Conservation (phyloP, 2,329 filamentous ascomycete species). For the Dryadomyces quercus-mongolicae region DNA sequence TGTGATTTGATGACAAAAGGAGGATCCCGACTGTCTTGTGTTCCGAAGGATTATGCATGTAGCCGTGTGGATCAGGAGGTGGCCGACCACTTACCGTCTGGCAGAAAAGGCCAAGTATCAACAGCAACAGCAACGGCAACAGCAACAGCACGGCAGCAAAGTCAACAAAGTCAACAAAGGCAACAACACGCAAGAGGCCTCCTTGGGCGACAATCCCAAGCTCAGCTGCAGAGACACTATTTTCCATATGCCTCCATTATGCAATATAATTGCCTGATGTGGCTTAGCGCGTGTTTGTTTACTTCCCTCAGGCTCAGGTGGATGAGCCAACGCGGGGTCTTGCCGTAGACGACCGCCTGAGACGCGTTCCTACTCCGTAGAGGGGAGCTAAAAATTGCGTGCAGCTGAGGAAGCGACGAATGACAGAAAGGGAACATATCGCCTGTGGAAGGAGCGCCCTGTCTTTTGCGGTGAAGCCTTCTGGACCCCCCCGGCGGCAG, state of each 20-base stretch:
- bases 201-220: too few species aligned
- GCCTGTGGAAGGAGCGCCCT: not conserved
- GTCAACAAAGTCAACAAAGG: too few species aligned
- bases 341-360: not conserved
- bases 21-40: too few species aligned
- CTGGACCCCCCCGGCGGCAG: not conserved
- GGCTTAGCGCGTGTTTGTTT: slow-evolving; percentile 6
- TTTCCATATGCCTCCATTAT: not conserved
- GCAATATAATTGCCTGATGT: not conserved
- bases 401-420: not conserved
- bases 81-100: too few species aligned
- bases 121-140: too few species aligned
- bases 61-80: too few species aligned
- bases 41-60: too few species aligned
- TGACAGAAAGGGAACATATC: not conserved
- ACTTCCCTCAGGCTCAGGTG: slow-evolving; percentile 4
- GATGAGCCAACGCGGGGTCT: slow-evolving; percentile 4
- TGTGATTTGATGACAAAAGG: too few species aligned
- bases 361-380: slow-evolving; percentile 6
- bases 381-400: not conserved
- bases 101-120: too few species aligned
- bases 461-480: slow-evolving; percentile 1
- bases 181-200: too few species aligned
- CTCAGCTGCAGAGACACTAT: not conserved
- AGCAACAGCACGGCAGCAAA: too few species aligned